Conservation (phyloP, 305 asterid genomes). For the Solanum hybrid region DNA sequence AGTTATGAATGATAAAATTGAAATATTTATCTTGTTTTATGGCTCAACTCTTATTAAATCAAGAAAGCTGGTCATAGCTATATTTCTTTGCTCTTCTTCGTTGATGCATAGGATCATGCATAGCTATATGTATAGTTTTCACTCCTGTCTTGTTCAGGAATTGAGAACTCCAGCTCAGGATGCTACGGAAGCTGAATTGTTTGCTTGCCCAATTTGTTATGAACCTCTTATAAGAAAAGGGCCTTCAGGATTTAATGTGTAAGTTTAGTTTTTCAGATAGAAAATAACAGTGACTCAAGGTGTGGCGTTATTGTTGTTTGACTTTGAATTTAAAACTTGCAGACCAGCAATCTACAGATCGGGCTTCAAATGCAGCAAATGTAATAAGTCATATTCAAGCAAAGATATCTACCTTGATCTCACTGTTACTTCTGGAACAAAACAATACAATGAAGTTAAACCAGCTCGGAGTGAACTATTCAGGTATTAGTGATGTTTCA, state of each 20-base stretch:
- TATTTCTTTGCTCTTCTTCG: not conserved
- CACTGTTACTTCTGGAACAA: constrained; percentile 75
- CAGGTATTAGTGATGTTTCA: constrained; percentile 30
- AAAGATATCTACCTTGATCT: constrained; percentile 79
- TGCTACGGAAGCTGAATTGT: constrained; percentile 41
- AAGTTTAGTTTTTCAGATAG: constrained; percentile 18
- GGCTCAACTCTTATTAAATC: not conserved
- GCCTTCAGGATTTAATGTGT: constrained; percentile 89
- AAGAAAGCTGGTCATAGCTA: not conserved
- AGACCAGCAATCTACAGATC: constrained; percentile 90
- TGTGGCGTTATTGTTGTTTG: constrained; percentile 2
- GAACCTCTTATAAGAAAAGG: constrained; percentile 82
- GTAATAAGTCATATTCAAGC: constrained; percentile 85
- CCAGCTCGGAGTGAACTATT: constrained; percentile 82
- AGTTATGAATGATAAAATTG: not conserved
- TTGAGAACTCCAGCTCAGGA: constrained; percentile 24
- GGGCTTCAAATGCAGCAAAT: constrained; percentile 68
- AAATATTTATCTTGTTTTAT: not conserved
- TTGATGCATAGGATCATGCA: not conserved
- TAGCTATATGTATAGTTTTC: not conserved
- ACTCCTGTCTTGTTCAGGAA: constrained; percentile 32
- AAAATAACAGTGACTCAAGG: not conserved
- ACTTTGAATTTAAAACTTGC: constrained; percentile 15
- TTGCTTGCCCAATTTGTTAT: constrained; percentile 85
- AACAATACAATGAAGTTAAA: constrained; percentile 60